A percentile compares a stretch with the other conserved stretches of the same genome.
Conservation (phyloP, 2,329 filamentous ascomycete genomes). For the Hymenotorrendiella dingleyae region DNA sequence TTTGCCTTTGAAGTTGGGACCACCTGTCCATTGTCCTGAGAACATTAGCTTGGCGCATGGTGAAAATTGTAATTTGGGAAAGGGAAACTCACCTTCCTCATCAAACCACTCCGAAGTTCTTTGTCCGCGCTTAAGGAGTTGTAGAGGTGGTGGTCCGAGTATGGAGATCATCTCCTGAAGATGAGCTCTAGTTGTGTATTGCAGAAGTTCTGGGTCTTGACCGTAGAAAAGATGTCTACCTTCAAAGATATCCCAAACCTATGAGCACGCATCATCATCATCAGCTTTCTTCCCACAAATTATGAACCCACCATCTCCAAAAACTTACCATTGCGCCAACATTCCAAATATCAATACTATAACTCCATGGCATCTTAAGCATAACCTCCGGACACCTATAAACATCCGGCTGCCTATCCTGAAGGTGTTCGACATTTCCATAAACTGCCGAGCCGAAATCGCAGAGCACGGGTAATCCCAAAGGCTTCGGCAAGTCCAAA, state of each 20-base stretch:
- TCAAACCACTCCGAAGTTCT: slow-evolving; percentile 9
- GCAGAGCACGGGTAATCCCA: slow-evolving; percentile 36
- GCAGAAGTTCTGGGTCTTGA: slow-evolving; percentile 5
- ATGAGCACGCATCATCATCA: too few relatives aligned
- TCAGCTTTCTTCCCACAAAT: too few relatives aligned
- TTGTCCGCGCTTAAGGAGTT: slow-evolving; percentile 5
- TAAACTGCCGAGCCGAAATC: slow-evolving; percentile 43
- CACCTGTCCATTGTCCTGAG: too few relatives aligned
- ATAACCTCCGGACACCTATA: not conserved
- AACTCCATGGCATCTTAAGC: not conserved
- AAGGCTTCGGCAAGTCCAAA: slow-evolving; percentile 30
- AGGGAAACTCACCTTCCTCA: slow-evolving; percentile 9
- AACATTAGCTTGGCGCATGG: too few relatives aligned
- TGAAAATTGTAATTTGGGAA: too few relatives aligned
- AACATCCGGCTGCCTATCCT: slow-evolving; percentile 24
- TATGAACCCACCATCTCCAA: too few relatives aligned
- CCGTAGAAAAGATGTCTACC: slow-evolving; percentile 37
- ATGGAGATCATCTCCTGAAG: slow-evolving; percentile 13
- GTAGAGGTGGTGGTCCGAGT: slow-evolving; percentile 13
- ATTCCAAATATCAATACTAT: slow-evolving; percentile 1
- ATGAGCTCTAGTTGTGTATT: slow-evolving; percentile 11
- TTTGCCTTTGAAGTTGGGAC: too few relatives aligned
- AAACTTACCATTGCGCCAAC: not conserved
- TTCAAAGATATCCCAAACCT: slow-evolving; percentile 43
- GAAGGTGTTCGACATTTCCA: slow-evolving; percentile 31